Conservation (phyloP, 768 basidiomycete species). For the Leccinum subgranulosum region DNA sequence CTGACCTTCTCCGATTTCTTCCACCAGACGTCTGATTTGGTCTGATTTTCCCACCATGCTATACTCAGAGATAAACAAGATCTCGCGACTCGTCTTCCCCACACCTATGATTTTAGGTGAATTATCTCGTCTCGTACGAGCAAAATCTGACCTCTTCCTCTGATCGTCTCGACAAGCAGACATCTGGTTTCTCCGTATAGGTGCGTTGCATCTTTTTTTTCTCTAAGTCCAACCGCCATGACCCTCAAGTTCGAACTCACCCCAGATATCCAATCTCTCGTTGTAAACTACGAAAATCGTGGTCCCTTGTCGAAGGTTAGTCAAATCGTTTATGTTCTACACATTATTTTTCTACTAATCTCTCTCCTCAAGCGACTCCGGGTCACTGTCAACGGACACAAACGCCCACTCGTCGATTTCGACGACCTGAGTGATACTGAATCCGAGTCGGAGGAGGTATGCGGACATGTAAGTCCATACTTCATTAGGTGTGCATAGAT, state of each 20-base stretch:
- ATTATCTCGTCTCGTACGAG: background rate
- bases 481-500: background rate
- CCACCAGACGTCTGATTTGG: too few relatives aligned
- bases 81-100: too few relatives aligned
- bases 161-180: background rate
- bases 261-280: background rate
- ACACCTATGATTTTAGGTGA: background rate
- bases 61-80: too few relatives aligned
- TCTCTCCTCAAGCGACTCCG: background rate
- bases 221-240: background rate
- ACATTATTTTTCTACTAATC: background rate
- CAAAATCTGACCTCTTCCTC: background rate
- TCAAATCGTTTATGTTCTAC: background rate
- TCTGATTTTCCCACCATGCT: too few relatives aligned
- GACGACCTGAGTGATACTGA: background rate
- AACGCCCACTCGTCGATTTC: background rate
- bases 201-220: too few relatives aligned
- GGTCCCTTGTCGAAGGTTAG: background rate
- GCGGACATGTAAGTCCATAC: background rate
- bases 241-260: background rate
- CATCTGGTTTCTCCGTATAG: conserved; percentile 21
- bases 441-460: background rate
- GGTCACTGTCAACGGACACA: background rate
- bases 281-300: background rate
- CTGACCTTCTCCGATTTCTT: too few relatives aligned